Base-by-base conservation (phyloP, 768 basidiomycete species). In the Russula emetica region DNA sequence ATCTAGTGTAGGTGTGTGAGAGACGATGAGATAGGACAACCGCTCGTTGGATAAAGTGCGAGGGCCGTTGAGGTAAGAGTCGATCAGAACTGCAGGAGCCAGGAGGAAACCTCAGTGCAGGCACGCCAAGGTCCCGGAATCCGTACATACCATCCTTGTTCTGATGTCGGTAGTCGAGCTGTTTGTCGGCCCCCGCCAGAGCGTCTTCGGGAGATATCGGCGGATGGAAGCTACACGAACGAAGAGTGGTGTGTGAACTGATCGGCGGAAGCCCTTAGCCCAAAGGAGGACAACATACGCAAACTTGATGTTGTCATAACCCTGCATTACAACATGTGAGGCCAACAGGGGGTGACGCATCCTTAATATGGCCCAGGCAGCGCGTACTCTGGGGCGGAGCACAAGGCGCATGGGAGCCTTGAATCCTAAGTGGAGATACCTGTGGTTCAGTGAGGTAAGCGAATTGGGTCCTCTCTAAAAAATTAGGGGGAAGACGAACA, bases 351-450 rank as follows among this genome's bases (percentile, higher is more conserved):
- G 86, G 71, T 94, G 91, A 2, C 85, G 79, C 9, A 81, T 69
- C 16, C 88, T 80, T 55, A 92, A 77, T 52, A 89, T 84, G 0
- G 89, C 83, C 91, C 91, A 93, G 10, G 83, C 82, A 22, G 81
- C 67, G 42, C 74, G 73, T 9, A 92, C 77, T 11, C 90, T 80
- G 3, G 72, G 70, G 4, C 76, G 78, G 0, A 71, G 70, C 26
- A 88, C 70, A 49, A 83, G 68, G 11, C 68, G 68, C 3, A 76
- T 63, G 0, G 81, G 78, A 3, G 85, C 82, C 40, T 70, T 72
- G 73, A 90, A 85, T 1, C 85, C 86, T 42, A 93, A 76, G 71
- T 91, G 89, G 47, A 93, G 76, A 72, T 92, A 92, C 91, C 90
- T 94, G 61, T 56, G 3, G 47, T 57, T 47, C 53, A 54, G 30